Conservation (phyloP, 202 grass and related monocot species). For the Brachypodium distachyon region DNA sequence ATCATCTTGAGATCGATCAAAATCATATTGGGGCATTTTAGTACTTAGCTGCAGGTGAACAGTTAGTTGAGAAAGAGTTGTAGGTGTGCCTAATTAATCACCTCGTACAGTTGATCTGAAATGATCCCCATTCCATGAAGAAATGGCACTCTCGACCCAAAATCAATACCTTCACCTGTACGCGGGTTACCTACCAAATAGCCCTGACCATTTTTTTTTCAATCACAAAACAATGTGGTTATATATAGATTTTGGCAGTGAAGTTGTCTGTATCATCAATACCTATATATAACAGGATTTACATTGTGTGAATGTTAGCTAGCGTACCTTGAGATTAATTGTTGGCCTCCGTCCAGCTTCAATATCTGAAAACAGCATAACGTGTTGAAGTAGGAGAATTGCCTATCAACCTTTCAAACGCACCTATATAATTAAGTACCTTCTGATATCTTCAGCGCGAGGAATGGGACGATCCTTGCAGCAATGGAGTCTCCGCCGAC, state of each 20-base stretch:
- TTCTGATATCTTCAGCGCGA: constrained; percentile 20
- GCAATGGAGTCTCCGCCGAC: background rate
- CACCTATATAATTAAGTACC: background rate
- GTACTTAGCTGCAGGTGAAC: background rate
- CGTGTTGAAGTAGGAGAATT: background rate
- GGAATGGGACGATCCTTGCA: constrained; percentile 27
- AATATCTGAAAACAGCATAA: background rate
- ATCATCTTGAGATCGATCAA: background rate
- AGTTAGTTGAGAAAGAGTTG: background rate
- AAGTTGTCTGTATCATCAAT: background rate
- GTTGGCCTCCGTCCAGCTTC: background rate
- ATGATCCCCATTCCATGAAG: constrained; percentile 25
- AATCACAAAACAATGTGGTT: background rate
- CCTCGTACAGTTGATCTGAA: constrained; percentile 21
- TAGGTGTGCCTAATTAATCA: background rate
- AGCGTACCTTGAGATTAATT: constrained; percentile 3
- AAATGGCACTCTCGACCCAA: background rate
- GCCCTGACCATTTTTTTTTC: background rate
- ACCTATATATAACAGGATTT: background rate
- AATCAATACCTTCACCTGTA: constrained; percentile 8
- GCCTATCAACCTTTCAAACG: background rate
- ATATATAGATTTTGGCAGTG: background rate
- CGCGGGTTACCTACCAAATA: constrained; percentile 9
- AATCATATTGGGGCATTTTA: background rate
- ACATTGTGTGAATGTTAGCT: no score